Base-by-base conservation (phyloP, 148 eudicot species). In the Amaranthus cruentus region DNA sequence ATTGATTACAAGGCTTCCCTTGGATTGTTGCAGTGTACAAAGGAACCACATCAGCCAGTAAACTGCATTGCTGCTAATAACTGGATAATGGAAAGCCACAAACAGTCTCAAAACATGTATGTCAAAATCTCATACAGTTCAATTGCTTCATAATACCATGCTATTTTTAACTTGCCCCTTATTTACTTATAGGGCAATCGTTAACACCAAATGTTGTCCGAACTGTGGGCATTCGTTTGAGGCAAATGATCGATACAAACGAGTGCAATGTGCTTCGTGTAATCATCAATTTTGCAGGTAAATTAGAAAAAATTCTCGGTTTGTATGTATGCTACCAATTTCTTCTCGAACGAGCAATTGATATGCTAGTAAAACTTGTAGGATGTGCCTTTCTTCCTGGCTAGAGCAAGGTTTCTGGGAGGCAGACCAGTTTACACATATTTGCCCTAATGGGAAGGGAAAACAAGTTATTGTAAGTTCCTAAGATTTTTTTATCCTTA, bases 261-360 rank as follows among this genome's bases (percentile, higher is more conserved):
- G 5, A 6, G 28, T 61, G 50, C 12, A 73, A 61, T 78, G 81
- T 38, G 2, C 43, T 3, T 6, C 6, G 44, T 78, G 81, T n/a
- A 52, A 47, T 46, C 54, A 18, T 42, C 69, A 78, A 13, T 78
- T 78, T 47, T 78, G 77, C 69, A 12, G 65, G 81, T 78, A 75
- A 75, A 47, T 49, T 3, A 18, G 3, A 14, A 12, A n/a, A 11
- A 66, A 28, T 15, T 48, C 49, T 43, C 8, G 4, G 10, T 49
- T 42, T 77, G 7, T 51, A 21, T 8, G 1, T 13, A 14, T n/a
- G 5, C 8, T 62, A 4, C 5, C 18, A 0, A 57, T 18, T 68
- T 44, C 58, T 50, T 9, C 43, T 62, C 38, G 66, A 6, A 9
- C 68, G 62, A 51, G 6, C 21, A 10, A 9, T 6, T n/a, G 9